Base-by-base conservation (phyloP, 495 filamentous ascomycete species). In the Neurospora sp. region DNA sequence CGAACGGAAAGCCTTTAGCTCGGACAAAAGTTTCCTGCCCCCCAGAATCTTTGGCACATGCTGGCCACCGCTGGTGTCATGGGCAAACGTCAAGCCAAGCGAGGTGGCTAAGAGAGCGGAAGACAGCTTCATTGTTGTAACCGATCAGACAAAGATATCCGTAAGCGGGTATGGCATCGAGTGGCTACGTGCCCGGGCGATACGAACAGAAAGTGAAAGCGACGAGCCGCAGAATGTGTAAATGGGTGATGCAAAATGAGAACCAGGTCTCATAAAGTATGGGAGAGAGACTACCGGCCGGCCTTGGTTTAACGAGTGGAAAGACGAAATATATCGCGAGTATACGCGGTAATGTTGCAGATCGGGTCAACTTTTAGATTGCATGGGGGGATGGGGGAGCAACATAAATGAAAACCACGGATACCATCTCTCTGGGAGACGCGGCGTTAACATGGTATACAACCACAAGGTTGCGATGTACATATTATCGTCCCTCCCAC, bases 11-110 rank as follows among this genome's bases (percentile, higher is more conserved):
- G 75, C 72, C 41, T 70, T 77, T 16, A 83, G 27, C 41, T 78
- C 77, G 7, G 80, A 73, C 9, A 83, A 31, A 20, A 84, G 78
- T 69, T 76, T 80, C 41, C 81, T 81, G 35, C 74, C 81, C 48
- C 82, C 83, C 41, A 84, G 23, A 2, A 82, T 69, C 39, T 81
- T 82, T 38, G 82, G 82, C 5, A 82, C 48, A 72, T 84, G 78
- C 27, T 72, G 76, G 7, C 76, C 81, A 23, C 74, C 73, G 74
- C 77, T 76, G 66, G 77, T 74, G 39, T 72, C 75, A 73, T 84
- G 82, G 23, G 81, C 81, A 40, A 62, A 59, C 18, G 73, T 75
- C 72, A 79, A 46, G 46, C 77, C 74, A 10, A 77, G 16, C 11
- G 76, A 79, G 69, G 73, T 73, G 54, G 78, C 79, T 18, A 81